Conservation (phyloP, 257 asterid genomes). For the Solanum chmielewskii region DNA sequence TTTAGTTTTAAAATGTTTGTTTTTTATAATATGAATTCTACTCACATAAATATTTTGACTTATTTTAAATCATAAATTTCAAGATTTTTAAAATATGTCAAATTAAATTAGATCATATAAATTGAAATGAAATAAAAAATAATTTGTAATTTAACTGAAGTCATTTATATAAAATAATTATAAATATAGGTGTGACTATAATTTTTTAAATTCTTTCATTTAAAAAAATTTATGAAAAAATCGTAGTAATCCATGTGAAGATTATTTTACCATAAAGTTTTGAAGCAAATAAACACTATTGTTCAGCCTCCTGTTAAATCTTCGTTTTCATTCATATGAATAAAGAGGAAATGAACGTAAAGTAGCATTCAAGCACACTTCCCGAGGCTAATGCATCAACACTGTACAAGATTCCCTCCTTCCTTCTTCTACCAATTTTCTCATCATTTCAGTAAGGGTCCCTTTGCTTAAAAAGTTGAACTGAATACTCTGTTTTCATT, state of each 20-base stretch:
- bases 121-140: too few species aligned
- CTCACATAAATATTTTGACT: neutral
- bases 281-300: neutral
- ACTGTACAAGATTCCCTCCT: slow-evolving; percentile 12
- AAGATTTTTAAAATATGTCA: too few species aligned
- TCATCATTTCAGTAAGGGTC: slow-evolving; percentile 5
- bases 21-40: too few species aligned
- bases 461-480: slow-evolving; percentile 10
- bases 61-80: too few species aligned
- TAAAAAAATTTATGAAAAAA: neutral
- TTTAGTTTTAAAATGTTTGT: too few species aligned
- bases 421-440: neutral
- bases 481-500: slow-evolving; percentile 14
- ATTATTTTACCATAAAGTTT: neutral
- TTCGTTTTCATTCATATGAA: neutral
- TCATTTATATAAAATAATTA: neutral
- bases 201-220: neutral
- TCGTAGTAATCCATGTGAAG: neutral
- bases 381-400: slow-evolving; percentile 19
- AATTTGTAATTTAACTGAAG: neutral
- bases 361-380: slow-evolving; percentile 26
- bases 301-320: neutral
- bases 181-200: neutral
- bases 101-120: too few species aligned
- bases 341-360: slow-evolving; percentile 8